A percentile compares a stretch with the other conserved stretches of the same genome.
These are phyloP conservation scores for Colletotrichum sp. DNA, from an alignment of 2,329 filamentous ascomycete genomes.

Conservation along the genomic window DNA sequence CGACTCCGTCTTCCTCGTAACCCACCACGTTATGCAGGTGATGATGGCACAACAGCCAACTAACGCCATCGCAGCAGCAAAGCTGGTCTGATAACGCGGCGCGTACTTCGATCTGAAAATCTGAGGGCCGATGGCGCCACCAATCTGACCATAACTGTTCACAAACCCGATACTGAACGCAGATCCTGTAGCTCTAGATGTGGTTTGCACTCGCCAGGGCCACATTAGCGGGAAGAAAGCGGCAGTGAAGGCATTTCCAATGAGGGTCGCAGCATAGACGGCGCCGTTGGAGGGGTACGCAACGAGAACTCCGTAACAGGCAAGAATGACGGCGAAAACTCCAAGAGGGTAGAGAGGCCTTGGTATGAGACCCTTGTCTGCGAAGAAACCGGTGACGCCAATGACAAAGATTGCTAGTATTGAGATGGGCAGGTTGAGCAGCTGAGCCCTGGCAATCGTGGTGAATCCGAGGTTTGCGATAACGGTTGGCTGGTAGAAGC, in stretches of 20 bases:
- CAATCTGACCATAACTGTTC: constrained; percentile 55
- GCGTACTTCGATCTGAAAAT: constrained; percentile 50
- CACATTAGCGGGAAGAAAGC: constrained; percentile 56
- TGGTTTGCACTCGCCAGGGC: constrained; percentile 57
- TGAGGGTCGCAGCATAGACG: constrained; percentile 51
- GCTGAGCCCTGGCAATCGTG: constrained; percentile 49
- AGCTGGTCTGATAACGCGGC: constrained; percentile 48
- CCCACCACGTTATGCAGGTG: constrained; percentile 49
- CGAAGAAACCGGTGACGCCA: constrained; percentile 43
- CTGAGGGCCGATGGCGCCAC: constrained; percentile 51
- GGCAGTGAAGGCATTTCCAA: constrained; percentile 45
- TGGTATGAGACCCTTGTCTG: constrained; percentile 46
- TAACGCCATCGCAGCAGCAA: constrained; percentile 48
- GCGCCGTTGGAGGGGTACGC: constrained; percentile 49
- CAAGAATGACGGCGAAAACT: constrained; percentile 46
- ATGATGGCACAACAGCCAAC: constrained; percentile 46
- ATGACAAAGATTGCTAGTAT: constrained; percentile 47
- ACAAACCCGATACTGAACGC: constrained; percentile 56
- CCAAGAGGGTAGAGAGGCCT: constrained; percentile 47
- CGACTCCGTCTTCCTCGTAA: constrained; percentile 46
- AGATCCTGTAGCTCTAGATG: constrained; percentile 49
- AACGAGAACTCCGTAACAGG: constrained; percentile 50
- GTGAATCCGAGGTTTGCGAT: constrained; percentile 42
- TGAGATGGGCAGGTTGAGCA: constrained; percentile 54
- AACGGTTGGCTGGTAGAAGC: constrained; percentile 48